Percentiles rank a stretch among this genome's conserved stretches.
Conservation (phyloP, 192 early-diverging fungal genomes). For the Linderina pennispora region DNA sequence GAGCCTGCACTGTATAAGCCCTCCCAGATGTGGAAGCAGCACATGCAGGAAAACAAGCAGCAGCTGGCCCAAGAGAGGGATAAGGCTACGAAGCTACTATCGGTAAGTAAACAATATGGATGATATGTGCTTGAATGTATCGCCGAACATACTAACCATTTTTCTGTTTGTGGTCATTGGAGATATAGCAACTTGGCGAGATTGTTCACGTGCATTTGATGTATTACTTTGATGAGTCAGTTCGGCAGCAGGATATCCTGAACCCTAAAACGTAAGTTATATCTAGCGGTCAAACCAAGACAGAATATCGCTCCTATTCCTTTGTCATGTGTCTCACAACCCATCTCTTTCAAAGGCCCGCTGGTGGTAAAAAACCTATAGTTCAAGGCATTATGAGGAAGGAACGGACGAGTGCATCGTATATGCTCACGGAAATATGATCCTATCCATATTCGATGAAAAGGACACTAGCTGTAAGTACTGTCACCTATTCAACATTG, state of each 20-base stretch:
- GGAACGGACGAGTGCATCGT: background rate
- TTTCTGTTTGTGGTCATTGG: background rate
- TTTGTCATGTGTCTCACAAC: too few relatives aligned
- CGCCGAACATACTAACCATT: too few relatives aligned
- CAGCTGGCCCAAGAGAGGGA: background rate
- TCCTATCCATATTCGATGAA: background rate
- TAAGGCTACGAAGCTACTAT: background rate
- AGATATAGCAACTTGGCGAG: slow-evolving; percentile 38
- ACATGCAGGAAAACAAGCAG: background rate
- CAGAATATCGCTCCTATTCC: too few relatives aligned
- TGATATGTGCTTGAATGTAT: background rate
- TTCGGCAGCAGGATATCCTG: background rate
- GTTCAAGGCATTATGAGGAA: too few relatives aligned
- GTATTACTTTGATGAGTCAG: slow-evolving; percentile 22
- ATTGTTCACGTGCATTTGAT: slow-evolving; percentile 24
- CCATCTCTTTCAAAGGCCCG: too few relatives aligned
- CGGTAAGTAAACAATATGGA: background rate
- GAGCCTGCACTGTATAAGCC: background rate
- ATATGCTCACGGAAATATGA: background rate
- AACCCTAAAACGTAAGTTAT: too few relatives aligned
- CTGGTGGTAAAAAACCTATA: too few relatives aligned
- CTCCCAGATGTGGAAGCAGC: background rate
- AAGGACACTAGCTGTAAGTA: background rate
- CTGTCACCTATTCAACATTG: background rate
- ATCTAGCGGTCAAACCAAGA: too few relatives aligned